phyloP scores from a whole-genome alignment of 2,329 filamentous ascomycete genomes.

The Ophiostoma piceae region DNA sequence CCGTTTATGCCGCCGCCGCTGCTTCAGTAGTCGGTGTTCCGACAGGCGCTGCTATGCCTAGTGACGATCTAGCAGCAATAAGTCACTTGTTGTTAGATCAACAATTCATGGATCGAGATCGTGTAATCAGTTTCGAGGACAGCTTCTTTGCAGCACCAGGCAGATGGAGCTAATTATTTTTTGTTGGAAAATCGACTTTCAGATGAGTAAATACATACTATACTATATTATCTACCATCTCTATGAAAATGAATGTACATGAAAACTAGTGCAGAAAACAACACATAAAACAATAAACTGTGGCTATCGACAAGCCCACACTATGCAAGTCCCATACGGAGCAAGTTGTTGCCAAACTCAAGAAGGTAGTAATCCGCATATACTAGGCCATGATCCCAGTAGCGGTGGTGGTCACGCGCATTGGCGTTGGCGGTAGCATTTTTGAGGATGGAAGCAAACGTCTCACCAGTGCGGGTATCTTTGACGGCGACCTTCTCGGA shows the following conservation, averaged over 20 bases:
- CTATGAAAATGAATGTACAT: not conserved
- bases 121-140: constrained; percentile 29
- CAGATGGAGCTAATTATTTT: constrained; percentile 6
- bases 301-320: not conserved
- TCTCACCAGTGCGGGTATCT: constrained; percentile 23
- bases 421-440: constrained; percentile 34
- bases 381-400: constrained; percentile 37
- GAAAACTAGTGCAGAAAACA: not conserved
- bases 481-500: constrained; percentile 5
- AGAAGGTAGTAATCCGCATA: constrained; percentile 18
- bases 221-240: constrained; percentile 1
- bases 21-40: constrained; percentile 13
- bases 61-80: constrained; percentile 31
- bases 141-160: constrained; percentile 20
- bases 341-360: constrained; percentile 13
- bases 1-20: constrained; percentile 12
- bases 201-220: not conserved
- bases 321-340: constrained; percentile 12
- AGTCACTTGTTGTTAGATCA: constrained; percentile 30
- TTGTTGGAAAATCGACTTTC: not conserved
- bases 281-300: not conserved
- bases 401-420: constrained; percentile 27
- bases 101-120: constrained; percentile 29
- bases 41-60: not conserved
- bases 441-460: constrained; percentile 32